Evolutionary conservation across 2,329 filamentous ascomycete species (phyloP).

Genomic region (Endothia cerciana): DNA sequence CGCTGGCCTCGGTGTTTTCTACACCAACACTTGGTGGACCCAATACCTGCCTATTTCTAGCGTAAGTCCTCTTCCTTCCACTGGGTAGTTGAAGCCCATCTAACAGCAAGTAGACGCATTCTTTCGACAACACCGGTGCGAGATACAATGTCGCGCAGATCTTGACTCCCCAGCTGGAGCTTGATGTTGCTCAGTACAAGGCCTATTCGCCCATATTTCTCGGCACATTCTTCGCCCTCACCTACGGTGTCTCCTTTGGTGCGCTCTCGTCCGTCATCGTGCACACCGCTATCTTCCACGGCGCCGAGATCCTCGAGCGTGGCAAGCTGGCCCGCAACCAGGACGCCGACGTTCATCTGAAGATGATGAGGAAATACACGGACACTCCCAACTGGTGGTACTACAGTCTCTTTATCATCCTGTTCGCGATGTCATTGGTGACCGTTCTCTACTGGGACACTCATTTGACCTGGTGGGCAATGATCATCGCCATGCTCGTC

Average conservation of each 20-base stretch:
- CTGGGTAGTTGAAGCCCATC: background rate
- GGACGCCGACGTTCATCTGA: slow-evolving; percentile 30
- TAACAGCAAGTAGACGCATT: slow-evolving; percentile 11
- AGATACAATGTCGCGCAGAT: slow-evolving; percentile 17
- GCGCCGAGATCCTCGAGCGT: slow-evolving; percentile 34
- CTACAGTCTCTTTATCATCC: slow-evolving; percentile 22
- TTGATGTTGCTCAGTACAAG: slow-evolving; percentile 24
- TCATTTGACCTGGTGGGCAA: slow-evolving; percentile 30
- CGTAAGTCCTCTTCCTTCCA: background rate
- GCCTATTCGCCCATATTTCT: slow-evolving; percentile 24
- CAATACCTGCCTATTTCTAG: slow-evolving; percentile 25
- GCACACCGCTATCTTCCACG: slow-evolving; percentile 31
- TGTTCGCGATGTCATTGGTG: slow-evolving; percentile 27
- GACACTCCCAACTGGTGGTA: slow-evolving; percentile 31
- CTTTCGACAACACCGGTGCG: slow-evolving; percentile 22
- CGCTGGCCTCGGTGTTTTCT: slow-evolving; percentile 21
- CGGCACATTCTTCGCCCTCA: slow-evolving; percentile 20
- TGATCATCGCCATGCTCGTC: slow-evolving; percentile 35
- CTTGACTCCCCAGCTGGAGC: slow-evolving; percentile 18
- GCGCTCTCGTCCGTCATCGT: slow-evolving; percentile 23
- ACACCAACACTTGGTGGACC: slow-evolving; percentile 24
- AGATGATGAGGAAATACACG: slow-evolving; percentile 29
- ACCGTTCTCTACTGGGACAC: slow-evolving; percentile 28
- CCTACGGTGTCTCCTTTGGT: slow-evolving; percentile 26
- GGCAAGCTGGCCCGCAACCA: slow-evolving; percentile 27